These are phyloP conservation scores for Starmerella kuoi DNA, from an alignment of 805 yeast genomes.

Conservation along the genomic window DNA sequence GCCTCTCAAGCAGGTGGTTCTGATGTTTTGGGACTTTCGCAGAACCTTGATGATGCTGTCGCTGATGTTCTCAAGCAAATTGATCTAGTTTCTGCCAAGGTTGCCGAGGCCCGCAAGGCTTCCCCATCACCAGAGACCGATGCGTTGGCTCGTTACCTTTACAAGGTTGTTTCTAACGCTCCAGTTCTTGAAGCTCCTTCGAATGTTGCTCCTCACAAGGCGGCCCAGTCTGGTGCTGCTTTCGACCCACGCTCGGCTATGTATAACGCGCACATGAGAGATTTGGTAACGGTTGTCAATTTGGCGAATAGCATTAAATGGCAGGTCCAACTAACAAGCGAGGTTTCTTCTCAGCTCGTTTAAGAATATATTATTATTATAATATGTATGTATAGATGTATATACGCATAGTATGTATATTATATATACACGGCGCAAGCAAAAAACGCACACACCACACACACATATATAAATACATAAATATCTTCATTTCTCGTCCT, in stretches of 20 bases:
- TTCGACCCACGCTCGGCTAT: constrained; percentile 41
- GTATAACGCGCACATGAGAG: constrained; percentile 64
- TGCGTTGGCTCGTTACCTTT: constrained; percentile 50
- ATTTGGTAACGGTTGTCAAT: constrained; percentile 68
- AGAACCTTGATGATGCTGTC: constrained; percentile 30
- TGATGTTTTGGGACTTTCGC: constrained; percentile 29
- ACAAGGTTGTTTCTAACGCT: constrained; percentile 34
- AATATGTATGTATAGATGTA: too few species aligned
- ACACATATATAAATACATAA: too few species aligned
- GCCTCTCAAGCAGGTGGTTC: constrained; percentile 28
- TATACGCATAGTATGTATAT: background rate
- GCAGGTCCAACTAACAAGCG: constrained; percentile 67
- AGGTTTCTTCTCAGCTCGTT: constrained; percentile 31
- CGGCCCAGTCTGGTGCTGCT: constrained; percentile 26
- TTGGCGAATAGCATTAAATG: constrained; percentile 74
- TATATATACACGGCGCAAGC: background rate
- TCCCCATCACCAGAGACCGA: constrained; percentile 16
- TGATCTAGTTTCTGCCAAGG: constrained; percentile 14
- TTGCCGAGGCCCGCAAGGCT: constrained; percentile 9
- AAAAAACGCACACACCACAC: too few species aligned
- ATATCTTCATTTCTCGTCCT: too few species aligned
- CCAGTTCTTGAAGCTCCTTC: constrained; percentile 26
- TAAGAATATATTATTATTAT: constrained; percentile 40
- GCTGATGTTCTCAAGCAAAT: constrained; percentile 32
- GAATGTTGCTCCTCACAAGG: constrained; percentile 11